Conservation (phyloP, 306 rosid genomes). For the Cajanus cajan region DNA sequence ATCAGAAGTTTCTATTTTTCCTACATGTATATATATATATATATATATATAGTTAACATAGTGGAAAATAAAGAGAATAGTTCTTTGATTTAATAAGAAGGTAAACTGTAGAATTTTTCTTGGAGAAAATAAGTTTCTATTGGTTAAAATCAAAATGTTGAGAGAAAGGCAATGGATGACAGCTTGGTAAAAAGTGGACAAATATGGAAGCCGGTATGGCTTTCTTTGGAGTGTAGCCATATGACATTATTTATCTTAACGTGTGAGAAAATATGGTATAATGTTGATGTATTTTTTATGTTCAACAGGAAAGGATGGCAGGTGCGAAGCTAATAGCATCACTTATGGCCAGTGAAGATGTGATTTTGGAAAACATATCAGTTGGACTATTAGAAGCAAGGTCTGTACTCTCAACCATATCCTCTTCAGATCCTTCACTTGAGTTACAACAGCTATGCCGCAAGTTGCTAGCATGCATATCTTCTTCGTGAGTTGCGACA, state of each 20-base stretch:
- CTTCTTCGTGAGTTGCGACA: constrained; percentile 43
- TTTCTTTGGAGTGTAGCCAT: not conserved
- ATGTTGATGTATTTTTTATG: constrained; percentile 17
- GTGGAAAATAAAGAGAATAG: not conserved
- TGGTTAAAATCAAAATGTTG: not conserved
- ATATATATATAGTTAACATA: not conserved
- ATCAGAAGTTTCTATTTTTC: not conserved
- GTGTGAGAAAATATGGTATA: not conserved
- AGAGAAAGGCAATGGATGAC: constrained; percentile 4
- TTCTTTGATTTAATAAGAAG: not conserved
- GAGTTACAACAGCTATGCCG: constrained; percentile 66
- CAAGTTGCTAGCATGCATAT: constrained; percentile 71
- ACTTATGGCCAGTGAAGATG: constrained; percentile 85
- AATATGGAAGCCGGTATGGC: not conserved
- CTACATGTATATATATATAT: no score
- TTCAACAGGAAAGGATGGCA: constrained; percentile 76
- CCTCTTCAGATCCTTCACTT: constrained; percentile 58
- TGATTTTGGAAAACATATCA: constrained; percentile 63
- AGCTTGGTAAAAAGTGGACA: not conserved
- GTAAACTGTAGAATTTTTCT: not conserved
- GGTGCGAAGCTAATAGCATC: constrained; percentile 86
- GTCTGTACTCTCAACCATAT: constrained; percentile 56
- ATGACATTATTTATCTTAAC: constrained; percentile 1
- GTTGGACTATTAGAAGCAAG: constrained; percentile 68
- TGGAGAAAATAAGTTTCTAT: not conserved